phyloP scores from a whole-genome alignment of 306 rosid genomes.

The Pueraria montana region DNA sequence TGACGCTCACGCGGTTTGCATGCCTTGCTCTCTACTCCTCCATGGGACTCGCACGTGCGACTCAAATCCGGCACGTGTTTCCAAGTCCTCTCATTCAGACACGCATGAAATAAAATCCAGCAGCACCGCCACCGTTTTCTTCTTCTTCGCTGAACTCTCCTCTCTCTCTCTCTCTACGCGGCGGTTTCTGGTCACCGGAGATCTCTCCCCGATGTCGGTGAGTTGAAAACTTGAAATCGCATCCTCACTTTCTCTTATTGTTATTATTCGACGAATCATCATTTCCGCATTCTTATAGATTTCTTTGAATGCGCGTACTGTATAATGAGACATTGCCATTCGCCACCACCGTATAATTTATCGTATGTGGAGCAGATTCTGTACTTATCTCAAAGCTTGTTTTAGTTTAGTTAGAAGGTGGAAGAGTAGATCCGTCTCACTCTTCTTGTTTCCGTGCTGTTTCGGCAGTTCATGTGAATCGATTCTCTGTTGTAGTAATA shows the following conservation, averaged over 20 bases:
- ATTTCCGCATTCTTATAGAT: background rate
- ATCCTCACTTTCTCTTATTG: background rate
- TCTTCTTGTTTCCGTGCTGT: background rate
- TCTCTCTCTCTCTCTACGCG: background rate
- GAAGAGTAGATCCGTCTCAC: conserved; percentile 37
- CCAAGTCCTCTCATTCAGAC: background rate
- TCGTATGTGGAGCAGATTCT: background rate
- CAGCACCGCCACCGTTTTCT: background rate
- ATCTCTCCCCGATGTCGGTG: conserved; percentile 56
- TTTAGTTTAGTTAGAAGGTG: background rate
- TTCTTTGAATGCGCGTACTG: background rate
- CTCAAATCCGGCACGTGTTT: conserved; percentile 38
- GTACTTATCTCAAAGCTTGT: background rate
- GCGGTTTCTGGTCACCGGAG: conserved; percentile 33
- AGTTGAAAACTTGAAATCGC: conserved; percentile 43
- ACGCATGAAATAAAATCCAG: background rate
- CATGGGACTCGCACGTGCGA: conserved; percentile 52
- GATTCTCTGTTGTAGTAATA: background rate
- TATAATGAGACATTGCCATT: background rate
- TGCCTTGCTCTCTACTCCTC: background rate
- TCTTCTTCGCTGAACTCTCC: background rate
- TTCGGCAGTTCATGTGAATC: conserved; percentile 2
- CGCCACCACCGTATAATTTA: background rate
- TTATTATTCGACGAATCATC: background rate
- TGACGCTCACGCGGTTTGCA: conserved; percentile 33